These are phyloP conservation scores for Cydonia oblonga DNA, from an alignment of 331 rosid species.

Conservation along the genomic window DNA sequence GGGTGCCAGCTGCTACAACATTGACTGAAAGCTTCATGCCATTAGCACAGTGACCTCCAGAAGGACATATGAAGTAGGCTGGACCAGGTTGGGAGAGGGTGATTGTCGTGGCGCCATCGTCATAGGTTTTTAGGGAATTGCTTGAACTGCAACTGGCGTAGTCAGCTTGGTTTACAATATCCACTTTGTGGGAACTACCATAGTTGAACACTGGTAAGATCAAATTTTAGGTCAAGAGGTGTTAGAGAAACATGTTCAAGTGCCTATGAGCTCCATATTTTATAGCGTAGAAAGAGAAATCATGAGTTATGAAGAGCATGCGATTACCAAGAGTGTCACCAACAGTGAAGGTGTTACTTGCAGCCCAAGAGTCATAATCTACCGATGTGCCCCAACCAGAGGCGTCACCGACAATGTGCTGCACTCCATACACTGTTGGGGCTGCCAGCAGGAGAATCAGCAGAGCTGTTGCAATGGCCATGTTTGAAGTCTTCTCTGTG, in stretches of 20 bases:
- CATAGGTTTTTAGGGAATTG: conserved; percentile 1
- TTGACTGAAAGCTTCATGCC: conserved; percentile 48
- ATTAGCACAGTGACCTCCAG: conserved; percentile 27
- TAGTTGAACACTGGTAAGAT: conserved; percentile 44
- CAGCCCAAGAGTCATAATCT: conserved; percentile 31
- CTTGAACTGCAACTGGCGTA: conserved; percentile 30
- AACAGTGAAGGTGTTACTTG: conserved; percentile 32
- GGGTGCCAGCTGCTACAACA: conserved; percentile 28
- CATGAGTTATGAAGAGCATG: not conserved
- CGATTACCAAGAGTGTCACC: conserved; percentile 46
- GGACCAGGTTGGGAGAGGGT: conserved; percentile 5
- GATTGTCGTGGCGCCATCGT: conserved; percentile 13
- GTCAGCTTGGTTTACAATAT: conserved; percentile 16
- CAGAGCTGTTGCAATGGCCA: conserved; percentile 22
- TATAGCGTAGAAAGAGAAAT: no score
- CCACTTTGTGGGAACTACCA: conserved; percentile 23
- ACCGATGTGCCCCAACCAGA: conserved; percentile 18
- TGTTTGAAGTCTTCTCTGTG: not conserved
- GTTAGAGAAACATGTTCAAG: no score
- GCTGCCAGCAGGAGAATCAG: conserved; percentile 29
- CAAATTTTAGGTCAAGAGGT: not conserved
- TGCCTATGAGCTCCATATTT: no score
- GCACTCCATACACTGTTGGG: conserved; percentile 32
- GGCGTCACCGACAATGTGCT: conserved; percentile 35
- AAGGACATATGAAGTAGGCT: conserved; percentile 28